Percentiles rank a stretch among this genome's conserved stretches.
These are phyloP conservation scores for Irpex rosettiformis DNA, from an alignment of 1,284 basidiomycete genomes.

Conservation along the genomic window DNA sequence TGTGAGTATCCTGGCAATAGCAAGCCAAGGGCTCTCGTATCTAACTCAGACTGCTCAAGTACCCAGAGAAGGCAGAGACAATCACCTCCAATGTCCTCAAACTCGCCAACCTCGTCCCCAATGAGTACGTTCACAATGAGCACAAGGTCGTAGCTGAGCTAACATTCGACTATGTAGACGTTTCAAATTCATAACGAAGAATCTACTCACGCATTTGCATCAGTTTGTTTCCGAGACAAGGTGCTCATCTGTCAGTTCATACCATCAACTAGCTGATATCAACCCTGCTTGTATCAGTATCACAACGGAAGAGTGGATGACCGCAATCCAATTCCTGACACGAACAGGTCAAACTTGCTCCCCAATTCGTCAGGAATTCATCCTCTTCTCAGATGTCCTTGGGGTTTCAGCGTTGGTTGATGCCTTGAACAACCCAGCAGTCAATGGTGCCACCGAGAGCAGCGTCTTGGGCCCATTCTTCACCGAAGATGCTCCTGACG, in stretches of 20 bases:
- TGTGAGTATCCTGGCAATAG: constrained; percentile 17
- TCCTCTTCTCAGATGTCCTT: constrained; percentile 76
- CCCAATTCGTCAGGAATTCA: constrained; percentile 78
- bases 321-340: constrained; percentile 74
- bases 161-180: constrained; percentile 20
- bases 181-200: constrained; percentile 37
- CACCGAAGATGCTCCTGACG: constrained; percentile 74
- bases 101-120: constrained; percentile 39
- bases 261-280: background rate
- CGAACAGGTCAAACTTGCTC: constrained; percentile 70
- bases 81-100: constrained; percentile 55
- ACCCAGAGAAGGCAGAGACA: constrained; percentile 48
- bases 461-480: constrained; percentile 85
- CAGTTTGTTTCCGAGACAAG: constrained; percentile 63
- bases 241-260: constrained; percentile 25
- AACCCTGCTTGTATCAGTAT: constrained; percentile 34
- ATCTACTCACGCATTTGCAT: constrained; percentile 49
- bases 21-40: background rate
- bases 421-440: constrained; percentile 69
- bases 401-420: constrained; percentile 81
- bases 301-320: constrained; percentile 85
- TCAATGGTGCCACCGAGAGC: constrained; percentile 64
- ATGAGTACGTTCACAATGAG: constrained; percentile 38
- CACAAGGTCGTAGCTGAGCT: too few relatives aligned
- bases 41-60: constrained; percentile 26